phyloP scores from a whole-genome alignment of 164 flowering plant genomes.

The Vitis labrusca region DNA sequence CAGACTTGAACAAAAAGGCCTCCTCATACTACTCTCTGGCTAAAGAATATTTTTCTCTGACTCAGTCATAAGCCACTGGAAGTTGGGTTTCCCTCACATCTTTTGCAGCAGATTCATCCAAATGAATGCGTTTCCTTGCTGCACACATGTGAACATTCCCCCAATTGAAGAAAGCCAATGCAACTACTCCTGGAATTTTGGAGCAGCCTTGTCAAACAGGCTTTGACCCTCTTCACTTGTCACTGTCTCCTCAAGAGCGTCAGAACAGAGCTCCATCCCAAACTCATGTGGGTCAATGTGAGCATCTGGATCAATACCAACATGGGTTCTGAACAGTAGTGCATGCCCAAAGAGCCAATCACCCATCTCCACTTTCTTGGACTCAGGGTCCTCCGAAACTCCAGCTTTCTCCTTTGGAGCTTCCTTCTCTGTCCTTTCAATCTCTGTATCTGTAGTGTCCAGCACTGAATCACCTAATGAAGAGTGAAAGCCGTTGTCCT shows the following conservation, averaged over 20 bases:
- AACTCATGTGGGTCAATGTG: slow-evolving; percentile 92
- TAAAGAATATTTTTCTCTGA: too few relatives aligned
- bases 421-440: slow-evolving; percentile 14
- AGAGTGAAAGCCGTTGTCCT: slow-evolving; percentile 57
- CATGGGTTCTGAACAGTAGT: slow-evolving; percentile 86
- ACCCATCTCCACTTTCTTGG: too few relatives aligned
- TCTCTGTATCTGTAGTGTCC: slow-evolving; percentile 46
- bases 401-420: too few relatives aligned
- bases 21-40: too few relatives aligned
- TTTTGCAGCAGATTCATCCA: too few relatives aligned
- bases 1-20: too few relatives aligned
- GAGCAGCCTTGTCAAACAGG: slow-evolving; percentile 41
- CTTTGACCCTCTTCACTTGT: slow-evolving; percentile 92
- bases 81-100: too few relatives aligned
- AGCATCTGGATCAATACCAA: slow-evolving; percentile 97
- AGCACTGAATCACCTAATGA: slow-evolving; percentile 52
- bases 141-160: slow-evolving; percentile 99
- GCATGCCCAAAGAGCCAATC: slow-evolving; percentile 62
- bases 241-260: slow-evolving; percentile 94
- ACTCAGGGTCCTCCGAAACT: too few relatives aligned
- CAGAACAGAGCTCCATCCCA: slow-evolving; percentile 98
- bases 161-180: slow-evolving; percentile 94
- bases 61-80: too few relatives aligned
- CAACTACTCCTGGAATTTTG: slow-evolving; percentile 94
- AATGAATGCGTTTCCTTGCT: slow-evolving; percentile 58